phyloP scores from a whole-genome alignment of 768 basidiomycete genomes.

The Lactarius sanguifluus region DNA sequence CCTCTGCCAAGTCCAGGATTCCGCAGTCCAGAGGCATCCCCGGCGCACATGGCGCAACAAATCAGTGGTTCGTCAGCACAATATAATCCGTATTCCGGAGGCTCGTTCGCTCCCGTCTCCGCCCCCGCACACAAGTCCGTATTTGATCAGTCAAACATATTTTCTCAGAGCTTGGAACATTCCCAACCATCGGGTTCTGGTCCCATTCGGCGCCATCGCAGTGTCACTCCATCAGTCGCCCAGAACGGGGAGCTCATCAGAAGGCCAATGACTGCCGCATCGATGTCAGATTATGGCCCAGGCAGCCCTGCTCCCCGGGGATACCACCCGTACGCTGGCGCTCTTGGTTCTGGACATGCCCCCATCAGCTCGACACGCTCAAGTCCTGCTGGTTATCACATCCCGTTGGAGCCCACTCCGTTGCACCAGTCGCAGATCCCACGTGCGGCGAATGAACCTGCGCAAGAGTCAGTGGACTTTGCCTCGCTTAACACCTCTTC shows the following conservation, averaged over 20 bases:
- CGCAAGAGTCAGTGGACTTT: conserved; percentile 11
- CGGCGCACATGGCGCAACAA: conserved; percentile 22
- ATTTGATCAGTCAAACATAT: conserved; percentile 60
- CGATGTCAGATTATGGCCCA: conserved; percentile 21
- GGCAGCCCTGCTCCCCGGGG: conserved; percentile 32
- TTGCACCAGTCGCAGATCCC: conserved; percentile 25
- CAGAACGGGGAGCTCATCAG: conserved; percentile 51
- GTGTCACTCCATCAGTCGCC: conserved; percentile 69
- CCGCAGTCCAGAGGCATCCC: conserved; percentile 25
- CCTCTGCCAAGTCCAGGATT: conserved; percentile 24
- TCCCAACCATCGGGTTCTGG: conserved; percentile 43
- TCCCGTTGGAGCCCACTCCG: conserved; percentile 38
- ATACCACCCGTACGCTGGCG: conserved; percentile 39
- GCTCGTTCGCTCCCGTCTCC: conserved; percentile 50
- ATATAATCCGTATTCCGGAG: conserved; percentile 14
- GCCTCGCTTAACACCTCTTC: conserved; percentile 18
- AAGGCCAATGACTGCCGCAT: conserved; percentile 44
- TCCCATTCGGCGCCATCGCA: conserved; percentile 67
- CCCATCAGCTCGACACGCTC: conserved; percentile 37
- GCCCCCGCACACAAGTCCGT: conserved; percentile 68
- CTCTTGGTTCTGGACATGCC: conserved; percentile 27
- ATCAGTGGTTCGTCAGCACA: conserved; percentile 24
- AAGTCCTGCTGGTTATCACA: conserved; percentile 51
- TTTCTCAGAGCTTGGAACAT: conserved; percentile 44
- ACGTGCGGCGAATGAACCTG: conserved; percentile 29